These are phyloP conservation scores for Verruconis gallopava DNA, from an alignment of 2,329 filamentous ascomycete species.

Conservation along the genomic window DNA sequence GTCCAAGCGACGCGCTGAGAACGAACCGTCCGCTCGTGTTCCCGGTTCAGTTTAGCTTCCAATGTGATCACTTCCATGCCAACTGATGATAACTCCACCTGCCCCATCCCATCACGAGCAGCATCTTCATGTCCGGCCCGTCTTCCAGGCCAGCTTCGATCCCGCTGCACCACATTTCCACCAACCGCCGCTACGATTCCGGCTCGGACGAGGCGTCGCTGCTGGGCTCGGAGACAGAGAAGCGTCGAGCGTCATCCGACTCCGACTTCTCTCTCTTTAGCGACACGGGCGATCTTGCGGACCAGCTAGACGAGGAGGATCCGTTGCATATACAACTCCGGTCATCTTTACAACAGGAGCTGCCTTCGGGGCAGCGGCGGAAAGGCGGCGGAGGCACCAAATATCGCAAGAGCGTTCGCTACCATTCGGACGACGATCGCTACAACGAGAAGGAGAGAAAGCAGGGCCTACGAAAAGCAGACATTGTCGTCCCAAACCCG, in stretches of 20 bases:
- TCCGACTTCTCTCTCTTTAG: slow-evolving; percentile 76
- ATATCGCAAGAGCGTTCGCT: slow-evolving; percentile 56
- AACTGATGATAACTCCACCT: too few relatives aligned
- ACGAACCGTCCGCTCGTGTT: too few relatives aligned
- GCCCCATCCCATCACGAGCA: too few relatives aligned
- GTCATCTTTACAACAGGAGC: slow-evolving; percentile 50
- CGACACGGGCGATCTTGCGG: slow-evolving; percentile 87
- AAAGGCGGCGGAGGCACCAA: slow-evolving; percentile 16
- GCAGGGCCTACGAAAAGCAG: slow-evolving; percentile 48
- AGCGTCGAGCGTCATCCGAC: slow-evolving; percentile 35
- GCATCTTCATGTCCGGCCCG: too few relatives aligned
- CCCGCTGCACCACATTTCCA: slow-evolving; percentile 62
- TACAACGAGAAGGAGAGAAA: slow-evolving; percentile 28
- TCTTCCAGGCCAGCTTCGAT: slow-evolving; percentile 81
- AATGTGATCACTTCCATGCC: too few relatives aligned
- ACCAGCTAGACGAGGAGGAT: slow-evolving; percentile 71
- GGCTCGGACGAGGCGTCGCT: slow-evolving; percentile 12
- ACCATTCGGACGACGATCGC: slow-evolving; percentile 39
- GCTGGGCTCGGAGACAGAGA: slow-evolving; percentile 31
- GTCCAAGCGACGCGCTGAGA: too few relatives aligned
- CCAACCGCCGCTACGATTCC: slow-evolving; percentile 14
- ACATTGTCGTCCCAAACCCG: slow-evolving; percentile 68
- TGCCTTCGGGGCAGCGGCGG: slow-evolving; percentile 28
- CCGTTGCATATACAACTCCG: slow-evolving; percentile 60
- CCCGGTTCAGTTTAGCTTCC: too few relatives aligned